Conservation (phyloP, 441 rosid genomes). For the Brassica hybrid region DNA sequence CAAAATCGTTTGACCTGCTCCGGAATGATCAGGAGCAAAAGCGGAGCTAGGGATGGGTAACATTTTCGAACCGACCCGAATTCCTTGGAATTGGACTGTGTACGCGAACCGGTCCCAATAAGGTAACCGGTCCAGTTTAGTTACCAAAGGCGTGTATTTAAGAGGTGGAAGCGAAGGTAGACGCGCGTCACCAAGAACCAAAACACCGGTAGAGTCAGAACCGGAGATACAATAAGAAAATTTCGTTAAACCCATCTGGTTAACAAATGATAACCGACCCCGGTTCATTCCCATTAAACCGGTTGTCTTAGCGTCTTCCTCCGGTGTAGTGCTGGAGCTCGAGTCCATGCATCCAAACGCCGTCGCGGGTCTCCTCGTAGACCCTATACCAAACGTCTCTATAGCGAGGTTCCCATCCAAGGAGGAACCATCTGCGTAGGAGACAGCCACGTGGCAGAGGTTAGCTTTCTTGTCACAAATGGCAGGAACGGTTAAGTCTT, state of each 20-base stretch:
- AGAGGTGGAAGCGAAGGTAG: constrained; percentile 51
- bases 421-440: constrained; percentile 59
- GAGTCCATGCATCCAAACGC: constrained; percentile 62
- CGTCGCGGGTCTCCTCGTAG: constrained; percentile 32
- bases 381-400: constrained; percentile 50
- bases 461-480: constrained; percentile 48
- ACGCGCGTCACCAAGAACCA: constrained; percentile 51
- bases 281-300: constrained; percentile 71
- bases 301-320: constrained; percentile 62
- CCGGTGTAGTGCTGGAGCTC: constrained; percentile 49
- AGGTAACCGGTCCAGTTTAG: constrained; percentile 49
- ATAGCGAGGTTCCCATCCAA: constrained; percentile 56
- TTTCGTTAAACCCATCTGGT: constrained; percentile 58
- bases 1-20: constrained; percentile 69
- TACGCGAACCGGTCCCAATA: constrained; percentile 63
- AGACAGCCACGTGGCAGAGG: constrained; percentile 51
- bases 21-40: constrained; percentile 49
- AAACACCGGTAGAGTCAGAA: constrained; percentile 52
- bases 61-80: constrained; percentile 47
- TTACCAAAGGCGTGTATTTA: constrained; percentile 53
- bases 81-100: constrained; percentile 55
- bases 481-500: constrained; percentile 49
- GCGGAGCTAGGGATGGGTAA: constrained; percentile 48
- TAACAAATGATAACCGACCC: constrained; percentile 57
- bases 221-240: constrained; percentile 71